Evolutionary conservation across 2,329 filamentous ascomycete genomes (phyloP).

Genomic region (Pseudocercospora crystallina): DNA sequence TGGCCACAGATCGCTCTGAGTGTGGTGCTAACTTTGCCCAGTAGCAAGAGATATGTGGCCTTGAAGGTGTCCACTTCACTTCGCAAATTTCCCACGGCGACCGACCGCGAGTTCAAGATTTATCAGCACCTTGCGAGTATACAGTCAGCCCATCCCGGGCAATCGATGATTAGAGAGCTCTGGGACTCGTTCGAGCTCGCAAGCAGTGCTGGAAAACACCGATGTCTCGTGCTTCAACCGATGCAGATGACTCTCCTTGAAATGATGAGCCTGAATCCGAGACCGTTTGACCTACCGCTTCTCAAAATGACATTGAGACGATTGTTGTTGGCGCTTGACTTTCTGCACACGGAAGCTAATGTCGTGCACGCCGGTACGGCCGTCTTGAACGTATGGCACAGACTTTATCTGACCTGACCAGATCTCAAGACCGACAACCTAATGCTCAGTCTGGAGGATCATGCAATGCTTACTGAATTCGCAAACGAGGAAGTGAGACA

Average conservation of each 20-base stretch:
- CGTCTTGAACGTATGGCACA: too few relatives aligned
- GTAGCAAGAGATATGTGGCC: too few relatives aligned
- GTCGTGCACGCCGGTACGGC: background rate
- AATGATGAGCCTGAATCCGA: background rate
- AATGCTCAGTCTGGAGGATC: conserved; percentile 2
- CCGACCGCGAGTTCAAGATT: too few relatives aligned
- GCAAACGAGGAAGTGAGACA: background rate
- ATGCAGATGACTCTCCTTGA: conserved; percentile 1
- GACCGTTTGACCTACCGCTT: background rate
- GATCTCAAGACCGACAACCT: conserved; percentile 10
- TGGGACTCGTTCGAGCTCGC: background rate
- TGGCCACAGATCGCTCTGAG: too few relatives aligned
- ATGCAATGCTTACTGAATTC: background rate
- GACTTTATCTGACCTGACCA: background rate
- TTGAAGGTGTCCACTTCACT: too few relatives aligned
- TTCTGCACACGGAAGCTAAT: background rate
- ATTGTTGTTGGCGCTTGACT: background rate
- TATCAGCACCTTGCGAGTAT: too few relatives aligned
- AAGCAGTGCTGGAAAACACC: background rate
- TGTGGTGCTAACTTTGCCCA: too few relatives aligned
- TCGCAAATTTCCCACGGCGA: too few relatives aligned
- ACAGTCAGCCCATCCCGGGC: background rate
- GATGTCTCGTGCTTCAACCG: conserved; percentile 1
- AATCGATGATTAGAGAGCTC: background rate
- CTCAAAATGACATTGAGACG: background rate